Conservation (phyloP, 306 rosid genomes). For the Vicia villosa region DNA sequence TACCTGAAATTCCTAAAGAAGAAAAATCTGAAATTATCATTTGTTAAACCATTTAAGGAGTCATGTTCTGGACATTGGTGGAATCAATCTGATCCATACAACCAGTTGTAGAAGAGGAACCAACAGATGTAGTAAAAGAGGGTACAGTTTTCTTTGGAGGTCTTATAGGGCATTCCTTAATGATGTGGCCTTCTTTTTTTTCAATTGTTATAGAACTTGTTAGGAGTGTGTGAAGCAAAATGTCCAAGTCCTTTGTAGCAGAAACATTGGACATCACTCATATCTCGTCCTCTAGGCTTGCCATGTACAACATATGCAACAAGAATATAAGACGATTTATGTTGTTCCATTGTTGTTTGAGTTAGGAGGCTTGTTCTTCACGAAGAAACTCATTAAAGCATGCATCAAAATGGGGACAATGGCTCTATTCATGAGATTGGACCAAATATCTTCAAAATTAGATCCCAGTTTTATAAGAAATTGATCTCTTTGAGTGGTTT, state of each 20-base stretch:
- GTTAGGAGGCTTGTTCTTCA: neutral
- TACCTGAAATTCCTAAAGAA: too few relatives aligned
- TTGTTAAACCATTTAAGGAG: too few relatives aligned
- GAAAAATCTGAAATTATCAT: too few relatives aligned
- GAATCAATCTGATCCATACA: neutral
- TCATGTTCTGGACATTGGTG: too few relatives aligned
- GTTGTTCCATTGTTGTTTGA: neutral
- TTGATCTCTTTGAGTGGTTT: neutral
- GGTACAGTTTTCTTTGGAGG: neutral
- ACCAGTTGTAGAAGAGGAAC: neutral
- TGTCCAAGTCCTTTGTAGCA: neutral
- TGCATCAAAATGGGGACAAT: neutral
- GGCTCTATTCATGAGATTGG: neutral
- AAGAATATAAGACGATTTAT: neutral
- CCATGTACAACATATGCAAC: neutral
- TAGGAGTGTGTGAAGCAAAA: neutral
- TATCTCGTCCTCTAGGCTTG: neutral
- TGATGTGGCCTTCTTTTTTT: slow-evolving; percentile 1
- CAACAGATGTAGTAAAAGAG: neutral
- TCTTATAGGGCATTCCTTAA: too few relatives aligned
- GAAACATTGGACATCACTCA: neutral
- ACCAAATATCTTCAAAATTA: too few relatives aligned
- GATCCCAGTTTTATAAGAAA: too few relatives aligned
- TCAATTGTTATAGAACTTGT: slow-evolving; percentile 5
- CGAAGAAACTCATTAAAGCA: neutral